A percentile compares a stretch with the other conserved stretches of the same genome.
Conservation (phyloP, 139 green algal species). For the Chlamydomonas schloesseri region DNA sequence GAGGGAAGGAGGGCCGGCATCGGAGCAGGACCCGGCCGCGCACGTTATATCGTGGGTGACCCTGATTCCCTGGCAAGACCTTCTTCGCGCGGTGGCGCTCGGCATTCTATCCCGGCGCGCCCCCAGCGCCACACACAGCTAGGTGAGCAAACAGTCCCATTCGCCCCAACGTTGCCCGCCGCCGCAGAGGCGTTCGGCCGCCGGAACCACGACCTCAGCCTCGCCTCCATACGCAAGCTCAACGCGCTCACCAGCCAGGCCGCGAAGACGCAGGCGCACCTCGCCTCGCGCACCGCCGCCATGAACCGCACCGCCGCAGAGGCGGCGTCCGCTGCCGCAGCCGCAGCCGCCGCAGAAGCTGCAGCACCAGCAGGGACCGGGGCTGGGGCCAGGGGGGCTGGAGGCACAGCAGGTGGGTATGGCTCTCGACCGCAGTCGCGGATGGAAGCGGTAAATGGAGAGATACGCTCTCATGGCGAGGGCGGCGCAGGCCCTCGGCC, state of each 20-base stretch:
- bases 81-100: too few relatives aligned
- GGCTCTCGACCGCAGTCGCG: too few relatives aligned
- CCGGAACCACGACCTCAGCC: conserved; percentile 8
- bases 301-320: background rate
- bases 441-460: background rate
- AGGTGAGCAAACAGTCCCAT: too few relatives aligned
- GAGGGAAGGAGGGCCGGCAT: too few relatives aligned
- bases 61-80: too few relatives aligned
- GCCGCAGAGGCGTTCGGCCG: conserved; percentile 23
- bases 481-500: too few relatives aligned
- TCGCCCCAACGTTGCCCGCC: too few relatives aligned
- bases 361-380: background rate
- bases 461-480: background rate
- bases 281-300: conserved; percentile 7
- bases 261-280: conserved; percentile 18
- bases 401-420: background rate
- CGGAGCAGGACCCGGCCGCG: too few relatives aligned
- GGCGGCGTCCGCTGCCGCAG: background rate
- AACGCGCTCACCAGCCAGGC: conserved; percentile 13
- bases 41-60: too few relatives aligned
- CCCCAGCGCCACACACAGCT: too few relatives aligned
- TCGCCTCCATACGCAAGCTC: conserved; percentile 13
- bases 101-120: too few relatives aligned
- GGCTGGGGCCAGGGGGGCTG: background rate
- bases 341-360: background rate